Conservation (phyloP, 768 basidiomycete species). For the Boletus subcaerulescens region DNA sequence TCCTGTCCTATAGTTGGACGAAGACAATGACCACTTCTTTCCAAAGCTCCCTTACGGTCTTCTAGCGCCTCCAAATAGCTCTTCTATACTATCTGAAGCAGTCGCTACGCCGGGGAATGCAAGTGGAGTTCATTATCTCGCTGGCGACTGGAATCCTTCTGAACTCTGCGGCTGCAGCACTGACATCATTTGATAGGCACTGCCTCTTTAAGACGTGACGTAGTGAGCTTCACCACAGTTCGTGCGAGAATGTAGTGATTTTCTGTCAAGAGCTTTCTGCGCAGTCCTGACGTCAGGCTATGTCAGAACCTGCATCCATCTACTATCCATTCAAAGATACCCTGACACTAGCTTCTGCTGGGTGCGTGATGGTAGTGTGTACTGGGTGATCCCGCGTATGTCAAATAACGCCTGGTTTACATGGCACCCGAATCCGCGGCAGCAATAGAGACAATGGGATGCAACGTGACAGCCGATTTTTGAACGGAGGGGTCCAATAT, state of each 20-base stretch:
- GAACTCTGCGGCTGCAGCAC: conserved; percentile 7
- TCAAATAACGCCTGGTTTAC: neutral
- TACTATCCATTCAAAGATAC: neutral
- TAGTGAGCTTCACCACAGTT: neutral
- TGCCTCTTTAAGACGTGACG: conserved; percentile 11
- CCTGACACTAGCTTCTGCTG: neutral
- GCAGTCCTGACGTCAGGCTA: conserved; percentile 27
- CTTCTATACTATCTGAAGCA: conserved; percentile 13
- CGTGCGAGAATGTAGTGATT: conserved; percentile 6
- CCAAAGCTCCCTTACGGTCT: conserved; percentile 1
- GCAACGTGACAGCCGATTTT: neutral
- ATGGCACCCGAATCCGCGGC: neutral
- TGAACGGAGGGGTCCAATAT: conserved; percentile 1
- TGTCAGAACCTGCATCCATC: neutral
- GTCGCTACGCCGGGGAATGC: conserved; percentile 8
- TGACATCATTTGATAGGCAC: conserved; percentile 27
- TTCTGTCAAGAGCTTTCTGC: conserved; percentile 16
- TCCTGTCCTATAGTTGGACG: neutral
- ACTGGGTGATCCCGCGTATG: neutral
- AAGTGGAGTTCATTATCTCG: conserved; percentile 16
- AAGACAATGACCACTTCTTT: conserved; percentile 5
- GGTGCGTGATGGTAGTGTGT: neutral
- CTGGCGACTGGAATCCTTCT: conserved; percentile 7
- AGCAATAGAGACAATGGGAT: conserved; percentile 2
- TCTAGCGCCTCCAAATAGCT: conserved; percentile 8